phyloP scores from a whole-genome alignment of 2,329 filamentous ascomycete genomes.

The Dactylellina haptotyla region DNA sequence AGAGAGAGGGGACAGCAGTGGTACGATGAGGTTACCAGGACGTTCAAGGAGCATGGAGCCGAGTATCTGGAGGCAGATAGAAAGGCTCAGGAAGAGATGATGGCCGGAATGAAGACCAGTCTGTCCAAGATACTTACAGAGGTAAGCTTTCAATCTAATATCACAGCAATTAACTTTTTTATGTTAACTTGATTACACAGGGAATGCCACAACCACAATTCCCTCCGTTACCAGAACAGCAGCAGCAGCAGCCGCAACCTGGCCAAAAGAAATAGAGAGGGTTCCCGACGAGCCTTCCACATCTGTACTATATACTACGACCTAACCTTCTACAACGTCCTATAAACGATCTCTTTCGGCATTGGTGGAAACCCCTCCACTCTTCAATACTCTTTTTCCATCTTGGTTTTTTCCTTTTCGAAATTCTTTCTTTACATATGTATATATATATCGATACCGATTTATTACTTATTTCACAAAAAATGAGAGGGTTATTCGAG shows the following conservation, averaged over 20 bases:
- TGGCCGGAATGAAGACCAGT: slow-evolving; percentile 86
- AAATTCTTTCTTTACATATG: background rate
- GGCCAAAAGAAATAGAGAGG: slow-evolving; percentile 28
- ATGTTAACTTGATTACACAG: slow-evolving; percentile 15
- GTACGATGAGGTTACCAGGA: slow-evolving; percentile 87
- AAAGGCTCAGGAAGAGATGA: slow-evolving; percentile 83
- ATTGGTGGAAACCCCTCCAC: background rate
- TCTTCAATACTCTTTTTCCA: background rate
- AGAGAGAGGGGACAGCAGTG: slow-evolving; percentile 89
- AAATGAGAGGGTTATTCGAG: background rate
- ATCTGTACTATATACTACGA: slow-evolving; percentile 32
- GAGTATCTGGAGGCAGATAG: slow-evolving; percentile 97
- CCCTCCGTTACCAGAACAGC: slow-evolving; percentile 28
- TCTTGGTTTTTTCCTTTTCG: background rate
- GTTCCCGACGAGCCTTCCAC: background rate
- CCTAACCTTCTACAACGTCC: background rate
- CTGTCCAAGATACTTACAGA: slow-evolving; percentile 59
- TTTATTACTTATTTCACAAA: background rate
- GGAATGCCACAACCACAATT: slow-evolving; percentile 48
- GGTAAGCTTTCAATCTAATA: slow-evolving; percentile 40
- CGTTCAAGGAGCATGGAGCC: slow-evolving; percentile 91
- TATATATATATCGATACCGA: background rate
- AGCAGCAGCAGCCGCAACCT: slow-evolving; percentile 20
- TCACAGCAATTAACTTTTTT: background rate
- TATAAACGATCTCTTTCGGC: background rate